Evolutionary conservation across 148 eudicot genomes (phyloP).

Genomic region (Hydrangea macrophylla): DNA sequence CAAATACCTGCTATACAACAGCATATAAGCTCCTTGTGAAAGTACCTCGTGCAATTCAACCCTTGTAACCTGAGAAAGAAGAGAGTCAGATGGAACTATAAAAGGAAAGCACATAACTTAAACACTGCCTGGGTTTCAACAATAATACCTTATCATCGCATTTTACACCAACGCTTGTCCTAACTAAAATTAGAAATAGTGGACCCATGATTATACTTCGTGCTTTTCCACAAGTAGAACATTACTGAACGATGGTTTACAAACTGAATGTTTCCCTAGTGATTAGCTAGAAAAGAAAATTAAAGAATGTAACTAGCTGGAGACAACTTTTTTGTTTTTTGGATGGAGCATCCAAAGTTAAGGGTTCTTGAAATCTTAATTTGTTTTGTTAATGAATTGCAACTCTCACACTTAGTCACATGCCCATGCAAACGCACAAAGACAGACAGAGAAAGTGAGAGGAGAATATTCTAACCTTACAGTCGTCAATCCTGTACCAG

Average conservation of each 20-base stretch:
- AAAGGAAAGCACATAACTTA: neutral
- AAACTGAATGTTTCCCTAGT: neutral
- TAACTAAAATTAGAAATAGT: neutral
- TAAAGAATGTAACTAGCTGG: neutral
- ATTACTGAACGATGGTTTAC: neutral
- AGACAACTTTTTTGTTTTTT: neutral
- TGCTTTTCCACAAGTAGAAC: neutral
- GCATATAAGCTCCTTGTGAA: conserved; percentile 98
- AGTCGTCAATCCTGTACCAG: conserved; percentile 92
- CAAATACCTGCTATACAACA: conserved; percentile 75
- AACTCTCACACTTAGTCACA: neutral
- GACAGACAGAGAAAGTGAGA: neutral
- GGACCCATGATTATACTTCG: neutral
- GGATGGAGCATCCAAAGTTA: neutral
- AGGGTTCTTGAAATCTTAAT: neutral
- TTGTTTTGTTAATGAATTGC: neutral
- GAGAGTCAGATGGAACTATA: neutral
- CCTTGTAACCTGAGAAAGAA: conserved; percentile 47
- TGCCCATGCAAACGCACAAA: neutral
- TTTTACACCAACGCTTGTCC: neutral
- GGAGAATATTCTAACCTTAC: conserved; percentile 50
- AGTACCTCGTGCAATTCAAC: conserved; percentile 94
- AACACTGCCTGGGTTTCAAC: neutral
- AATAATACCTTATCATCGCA: no score
- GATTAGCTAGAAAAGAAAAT: neutral